Evolutionary conservation across 2,329 filamentous ascomycete genomes (phyloP), one percentile per base, ranked within the genome.

Genomic region (Fusarium buxicola): DNA sequence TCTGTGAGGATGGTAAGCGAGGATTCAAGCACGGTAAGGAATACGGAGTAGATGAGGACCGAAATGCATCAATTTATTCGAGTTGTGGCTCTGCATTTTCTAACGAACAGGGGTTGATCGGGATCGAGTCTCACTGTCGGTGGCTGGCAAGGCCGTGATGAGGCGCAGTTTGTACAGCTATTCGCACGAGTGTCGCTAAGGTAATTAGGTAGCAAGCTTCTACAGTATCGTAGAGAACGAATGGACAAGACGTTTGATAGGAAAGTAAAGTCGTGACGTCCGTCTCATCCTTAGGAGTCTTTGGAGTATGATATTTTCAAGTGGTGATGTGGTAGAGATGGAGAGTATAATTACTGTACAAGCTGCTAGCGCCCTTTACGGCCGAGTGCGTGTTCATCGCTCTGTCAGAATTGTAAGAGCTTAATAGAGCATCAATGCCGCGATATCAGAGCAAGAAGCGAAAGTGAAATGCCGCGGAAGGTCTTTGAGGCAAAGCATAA

Each of bases 41-140:
- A 60, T 63, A 34, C 36, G 41, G 55, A 39, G 56, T 63, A 51
- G 28, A 63, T 45, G 56, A 47, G 45, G 34, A 41, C 21, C 32
- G 32, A 53, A 47, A 66, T 50, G 21, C 11, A 41, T 43, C n/a
- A 32, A 41, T 51, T 12, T 25, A 51, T 34, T 35, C 35, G 30
- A 32, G 21, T 32, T 50, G 47, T 50, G 47, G 47, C 47, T 51
- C 48, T 35, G 48, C 38, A 34, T 51, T 50, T 34, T 44, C 56
- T 60, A 46, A 59, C 48, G 44, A 24, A 58, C 62, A 65, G 62
- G 62, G 62, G 62, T 48, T 55, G 47, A 55, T 65, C 12, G 24
- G 60, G 32, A 49, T 61, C 45, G 15, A 31, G 39, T 16, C 25
- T 24, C 11, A 11, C 8, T 28, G 54, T 49, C 28, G 55, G 59